phyloP scores from a whole-genome alignment of 306 rosid species.

The Macrotyloma uniflorum region DNA sequence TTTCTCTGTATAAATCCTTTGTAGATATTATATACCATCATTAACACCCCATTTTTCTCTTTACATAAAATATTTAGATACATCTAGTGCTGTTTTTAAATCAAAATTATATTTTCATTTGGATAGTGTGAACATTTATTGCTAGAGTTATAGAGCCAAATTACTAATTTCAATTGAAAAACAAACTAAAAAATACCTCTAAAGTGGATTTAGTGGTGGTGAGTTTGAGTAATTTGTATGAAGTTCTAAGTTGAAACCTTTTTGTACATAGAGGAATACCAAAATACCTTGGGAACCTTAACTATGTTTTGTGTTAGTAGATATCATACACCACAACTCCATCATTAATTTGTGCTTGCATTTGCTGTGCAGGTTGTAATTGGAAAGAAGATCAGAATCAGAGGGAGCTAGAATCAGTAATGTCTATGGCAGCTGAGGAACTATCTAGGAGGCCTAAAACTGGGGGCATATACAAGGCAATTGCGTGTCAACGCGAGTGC shows the following conservation, averaged over 20 bases:
- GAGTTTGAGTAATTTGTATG: not conserved
- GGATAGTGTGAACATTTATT: not conserved
- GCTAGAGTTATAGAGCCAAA: not conserved
- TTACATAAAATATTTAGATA: not conserved
- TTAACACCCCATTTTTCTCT: not conserved
- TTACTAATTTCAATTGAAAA: not conserved
- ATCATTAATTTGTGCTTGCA: not conserved
- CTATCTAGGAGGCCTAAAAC: conserved; percentile 36
- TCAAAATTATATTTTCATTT: not conserved
- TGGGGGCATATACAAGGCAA: conserved; percentile 29
- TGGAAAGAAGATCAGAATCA: conserved; percentile 24
- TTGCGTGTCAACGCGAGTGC: conserved; percentile 21
- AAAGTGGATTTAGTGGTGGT: not conserved
- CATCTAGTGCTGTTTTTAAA: not conserved
- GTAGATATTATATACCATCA: not conserved
- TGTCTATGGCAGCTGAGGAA: conserved; percentile 28
- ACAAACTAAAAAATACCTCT: not conserved
- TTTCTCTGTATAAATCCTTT: not conserved
- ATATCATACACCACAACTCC: not conserved
- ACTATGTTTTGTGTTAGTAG: not conserved
- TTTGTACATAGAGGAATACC: not conserved
- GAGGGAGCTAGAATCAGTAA: conserved; percentile 27
- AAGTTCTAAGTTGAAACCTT: not conserved
- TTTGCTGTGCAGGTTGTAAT: not conserved
- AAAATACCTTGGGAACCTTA: not conserved